These are phyloP conservation scores for Aspergillus oerlinghausenensis DNA, from an alignment of 2,329 filamentous ascomycete species.

Conservation along the genomic window DNA sequence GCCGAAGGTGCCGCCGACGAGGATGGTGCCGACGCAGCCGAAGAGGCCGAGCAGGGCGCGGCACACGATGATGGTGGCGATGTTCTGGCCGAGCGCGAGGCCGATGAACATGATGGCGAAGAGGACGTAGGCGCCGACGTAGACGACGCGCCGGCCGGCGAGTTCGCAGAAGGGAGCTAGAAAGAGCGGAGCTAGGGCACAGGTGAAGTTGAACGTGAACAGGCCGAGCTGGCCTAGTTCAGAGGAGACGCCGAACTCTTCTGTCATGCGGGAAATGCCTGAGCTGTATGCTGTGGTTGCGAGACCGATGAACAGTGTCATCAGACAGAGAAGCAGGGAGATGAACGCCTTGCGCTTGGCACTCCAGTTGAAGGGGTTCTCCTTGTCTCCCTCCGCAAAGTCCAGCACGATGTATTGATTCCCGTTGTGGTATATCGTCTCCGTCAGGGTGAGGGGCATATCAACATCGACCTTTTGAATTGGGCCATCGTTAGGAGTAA, in stretches of 20 bases:
- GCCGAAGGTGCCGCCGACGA: constrained; percentile 48
- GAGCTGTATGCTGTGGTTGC: constrained; percentile 52
- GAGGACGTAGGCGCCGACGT: constrained; percentile 43
- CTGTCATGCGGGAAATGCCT: constrained; percentile 44
- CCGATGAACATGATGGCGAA: constrained; percentile 48
- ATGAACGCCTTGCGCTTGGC: constrained; percentile 43
- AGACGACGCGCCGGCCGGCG: constrained; percentile 45
- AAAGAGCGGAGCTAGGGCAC: constrained; percentile 46
- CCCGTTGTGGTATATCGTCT: constrained; percentile 40
- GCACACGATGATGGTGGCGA: constrained; percentile 46
- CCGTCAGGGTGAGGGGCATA: constrained; percentile 46
- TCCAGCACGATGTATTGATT: constrained; percentile 45
- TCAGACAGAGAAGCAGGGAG: constrained; percentile 45
- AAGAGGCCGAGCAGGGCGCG: constrained; percentile 47
- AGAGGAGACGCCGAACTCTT: constrained; percentile 40
- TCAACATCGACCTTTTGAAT: constrained; percentile 43
- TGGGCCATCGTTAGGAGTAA: constrained; percentile 13
- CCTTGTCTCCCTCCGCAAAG: constrained; percentile 44
- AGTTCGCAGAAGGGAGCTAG: constrained; percentile 49
- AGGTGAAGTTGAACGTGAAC: constrained; percentile 49
- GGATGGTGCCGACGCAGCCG: constrained; percentile 48
- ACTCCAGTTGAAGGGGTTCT: constrained; percentile 52
- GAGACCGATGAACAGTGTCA: constrained; percentile 52
- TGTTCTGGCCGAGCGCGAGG: constrained; percentile 45
- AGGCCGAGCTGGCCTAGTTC: constrained; percentile 48